Conservation (phyloP, 441 rosid species). For the Isatis lusitanica region DNA sequence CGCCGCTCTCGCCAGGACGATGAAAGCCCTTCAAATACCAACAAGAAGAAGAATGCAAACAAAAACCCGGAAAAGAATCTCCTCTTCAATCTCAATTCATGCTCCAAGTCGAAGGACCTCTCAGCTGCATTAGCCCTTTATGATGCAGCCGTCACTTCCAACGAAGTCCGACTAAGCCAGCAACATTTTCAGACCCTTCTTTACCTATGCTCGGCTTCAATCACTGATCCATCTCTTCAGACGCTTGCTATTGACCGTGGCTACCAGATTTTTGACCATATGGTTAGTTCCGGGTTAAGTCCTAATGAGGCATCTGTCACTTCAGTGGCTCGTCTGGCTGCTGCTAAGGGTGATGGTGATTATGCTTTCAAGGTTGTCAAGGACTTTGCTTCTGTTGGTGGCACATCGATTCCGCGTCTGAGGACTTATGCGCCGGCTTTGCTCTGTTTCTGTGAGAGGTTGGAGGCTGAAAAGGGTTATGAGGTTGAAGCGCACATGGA, state of each 20-base stretch:
- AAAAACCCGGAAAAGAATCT: constrained; percentile 50
- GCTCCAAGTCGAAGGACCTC: constrained; percentile 60
- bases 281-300: constrained; percentile 48
- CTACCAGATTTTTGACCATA: constrained; percentile 51
- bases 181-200: constrained; percentile 65
- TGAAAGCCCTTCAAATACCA: constrained; percentile 33
- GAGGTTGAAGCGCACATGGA: constrained; percentile 76
- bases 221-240: constrained; percentile 45
- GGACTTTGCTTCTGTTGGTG: constrained; percentile 39
- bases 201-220: constrained; percentile 57
- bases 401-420: constrained; percentile 48
- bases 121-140: constrained; percentile 58
- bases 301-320: constrained; percentile 78
- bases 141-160: constrained; percentile 40
- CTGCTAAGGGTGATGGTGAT: constrained; percentile 71
- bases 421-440: constrained; percentile 75
- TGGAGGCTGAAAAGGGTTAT: constrained; percentile 71
- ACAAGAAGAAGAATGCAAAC: constrained; percentile 44
- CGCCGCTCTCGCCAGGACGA: constrained; percentile 16
- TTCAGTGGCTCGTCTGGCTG: constrained; percentile 59
- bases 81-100: constrained; percentile 49
- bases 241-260: constrained; percentile 51
- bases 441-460: constrained; percentile 63
- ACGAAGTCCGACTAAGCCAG: constrained; percentile 43
- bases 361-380: constrained; percentile 65